These are phyloP conservation scores for Neofusicoccum laricinum DNA, from an alignment of 2,329 filamentous ascomycete species.

Conservation along the genomic window DNA sequence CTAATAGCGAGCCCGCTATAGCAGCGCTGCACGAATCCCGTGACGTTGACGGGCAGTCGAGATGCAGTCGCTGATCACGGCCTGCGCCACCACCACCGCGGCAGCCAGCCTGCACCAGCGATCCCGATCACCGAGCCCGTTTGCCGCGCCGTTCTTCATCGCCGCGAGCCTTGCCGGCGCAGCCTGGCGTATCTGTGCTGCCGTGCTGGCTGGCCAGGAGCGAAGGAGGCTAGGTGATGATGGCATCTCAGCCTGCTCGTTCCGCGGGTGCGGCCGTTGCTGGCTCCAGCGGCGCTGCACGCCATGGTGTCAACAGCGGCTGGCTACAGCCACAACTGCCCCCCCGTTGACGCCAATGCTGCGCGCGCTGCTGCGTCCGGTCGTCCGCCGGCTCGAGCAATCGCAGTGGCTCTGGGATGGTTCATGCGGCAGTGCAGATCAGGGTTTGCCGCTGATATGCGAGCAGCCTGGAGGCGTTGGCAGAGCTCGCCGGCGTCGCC, in stretches of 20 bases:
- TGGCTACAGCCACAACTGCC: background rate
- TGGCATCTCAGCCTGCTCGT: background rate
- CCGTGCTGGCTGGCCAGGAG: background rate
- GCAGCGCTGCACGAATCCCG: conserved; percentile 1
- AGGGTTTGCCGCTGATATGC: conserved; percentile 14
- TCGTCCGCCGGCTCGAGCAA: conserved; percentile 4
- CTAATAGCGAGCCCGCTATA: background rate
- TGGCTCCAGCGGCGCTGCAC: background rate
- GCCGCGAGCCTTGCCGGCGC: background rate
- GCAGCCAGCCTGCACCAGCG: background rate
- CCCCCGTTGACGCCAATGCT: conserved; percentile 6
- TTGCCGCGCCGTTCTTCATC: background rate
- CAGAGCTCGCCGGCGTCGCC: background rate
- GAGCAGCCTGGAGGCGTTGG: background rate
- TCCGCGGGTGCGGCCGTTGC: background rate
- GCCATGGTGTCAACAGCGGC: background rate
- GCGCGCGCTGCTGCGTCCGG: conserved; percentile 1
- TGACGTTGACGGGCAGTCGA: background rate
- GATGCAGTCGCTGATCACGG: background rate
- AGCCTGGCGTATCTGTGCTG: background rate
- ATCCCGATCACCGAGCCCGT: conserved; percentile 2
- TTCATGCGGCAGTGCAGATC: conserved; percentile 15
- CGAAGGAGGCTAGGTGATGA: background rate
- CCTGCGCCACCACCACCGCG: background rate
- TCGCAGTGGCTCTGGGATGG: background rate